phyloP scores from a whole-genome alignment of 371 early-diverging fungal species.

The Lichtheimia corymbifera region DNA sequence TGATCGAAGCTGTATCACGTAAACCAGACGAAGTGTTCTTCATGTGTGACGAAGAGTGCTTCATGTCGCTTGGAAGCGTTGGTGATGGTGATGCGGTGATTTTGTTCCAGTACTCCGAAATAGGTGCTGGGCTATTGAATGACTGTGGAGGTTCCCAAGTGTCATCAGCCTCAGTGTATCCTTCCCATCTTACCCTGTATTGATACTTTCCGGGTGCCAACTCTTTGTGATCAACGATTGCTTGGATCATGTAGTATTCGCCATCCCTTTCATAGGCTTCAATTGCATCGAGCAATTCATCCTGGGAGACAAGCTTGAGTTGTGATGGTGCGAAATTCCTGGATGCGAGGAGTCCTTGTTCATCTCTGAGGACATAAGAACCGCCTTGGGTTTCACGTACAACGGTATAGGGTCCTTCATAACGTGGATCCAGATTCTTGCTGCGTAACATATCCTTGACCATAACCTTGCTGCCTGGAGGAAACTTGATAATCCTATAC shows the following conservation, averaged over 20 bases:
- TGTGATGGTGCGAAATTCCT: slow-evolving; percentile 19
- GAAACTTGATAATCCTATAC: slow-evolving; percentile 8
- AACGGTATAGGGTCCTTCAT: slow-evolving; percentile 8
- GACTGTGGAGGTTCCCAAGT: slow-evolving; percentile 7
- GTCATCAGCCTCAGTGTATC: background rate
- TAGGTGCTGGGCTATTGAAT: slow-evolving; percentile 2
- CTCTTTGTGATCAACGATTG: slow-evolving; percentile 6
- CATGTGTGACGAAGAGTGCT: no score
- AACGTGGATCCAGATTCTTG: slow-evolving; percentile 5
- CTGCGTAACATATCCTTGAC: background rate
- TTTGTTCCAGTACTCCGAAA: slow-evolving; percentile 8
- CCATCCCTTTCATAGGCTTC: slow-evolving; percentile 7
- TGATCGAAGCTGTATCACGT: no score
- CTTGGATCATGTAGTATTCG: slow-evolving; percentile 1
- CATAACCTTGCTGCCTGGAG: slow-evolving; percentile 10
- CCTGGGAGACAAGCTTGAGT: slow-evolving; percentile 18
- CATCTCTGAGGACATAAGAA: slow-evolving; percentile 13
- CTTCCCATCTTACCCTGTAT: slow-evolving; percentile 12
- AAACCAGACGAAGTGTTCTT: no score
- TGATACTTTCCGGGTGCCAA: background rate
- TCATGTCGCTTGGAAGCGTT: no score
- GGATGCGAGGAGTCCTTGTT: slow-evolving; percentile 11
- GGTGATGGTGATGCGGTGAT: background rate
- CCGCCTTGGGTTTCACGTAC: slow-evolving; percentile 16
- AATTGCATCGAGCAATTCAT: background rate